Evolutionary conservation across 768 basidiomycete species (phyloP).

Genomic region (Omphalotus guepiniiformis): DNA sequence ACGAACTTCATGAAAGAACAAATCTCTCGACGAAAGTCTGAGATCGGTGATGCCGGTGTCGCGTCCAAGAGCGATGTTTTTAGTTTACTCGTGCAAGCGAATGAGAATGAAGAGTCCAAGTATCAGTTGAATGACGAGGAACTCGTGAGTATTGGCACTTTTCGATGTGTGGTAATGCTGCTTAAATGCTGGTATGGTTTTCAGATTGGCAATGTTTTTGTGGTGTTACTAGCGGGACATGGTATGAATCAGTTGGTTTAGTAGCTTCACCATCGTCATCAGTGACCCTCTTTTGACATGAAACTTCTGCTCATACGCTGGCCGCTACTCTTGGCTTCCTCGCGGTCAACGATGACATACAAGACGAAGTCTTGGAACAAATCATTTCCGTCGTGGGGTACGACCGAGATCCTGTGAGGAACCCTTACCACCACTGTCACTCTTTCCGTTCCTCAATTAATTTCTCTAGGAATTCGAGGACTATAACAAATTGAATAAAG

Average conservation of each 20-base stretch:
- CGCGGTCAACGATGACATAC: slow-evolving; percentile 39
- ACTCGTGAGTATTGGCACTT: slow-evolving; percentile 25
- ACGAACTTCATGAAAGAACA: slow-evolving; percentile 35
- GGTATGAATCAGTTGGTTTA: slow-evolving; percentile 23
- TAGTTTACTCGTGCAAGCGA: slow-evolving; percentile 40
- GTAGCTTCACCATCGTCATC: background rate
- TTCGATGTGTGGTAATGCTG: too few relatives aligned
- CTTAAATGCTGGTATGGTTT: too few relatives aligned
- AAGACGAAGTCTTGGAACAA: slow-evolving; percentile 44
- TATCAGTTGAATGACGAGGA: slow-evolving; percentile 36
- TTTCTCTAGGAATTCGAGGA: slow-evolving; percentile 31
- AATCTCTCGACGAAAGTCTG: slow-evolving; percentile 28
- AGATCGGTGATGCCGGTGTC: slow-evolving; percentile 16
- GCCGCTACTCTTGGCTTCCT: slow-evolving; percentile 45
- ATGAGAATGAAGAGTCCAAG: slow-evolving; percentile 39
- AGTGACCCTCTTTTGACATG: slow-evolving; percentile 19
- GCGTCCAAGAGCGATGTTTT: slow-evolving; percentile 29
- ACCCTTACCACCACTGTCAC: background rate
- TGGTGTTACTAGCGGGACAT: slow-evolving; percentile 56
- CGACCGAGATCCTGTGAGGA: slow-evolving; percentile 30
- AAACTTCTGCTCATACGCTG: slow-evolving; percentile 48
- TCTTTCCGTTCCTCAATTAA: background rate
- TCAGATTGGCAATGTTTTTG: slow-evolving; percentile 50
- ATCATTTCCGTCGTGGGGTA: slow-evolving; percentile 35
- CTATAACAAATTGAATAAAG: slow-evolving; percentile 37